These are phyloP conservation scores for Trichoderma asperelloides DNA, from an alignment of 495 filamentous ascomycete genomes.

Conservation along the genomic window DNA sequence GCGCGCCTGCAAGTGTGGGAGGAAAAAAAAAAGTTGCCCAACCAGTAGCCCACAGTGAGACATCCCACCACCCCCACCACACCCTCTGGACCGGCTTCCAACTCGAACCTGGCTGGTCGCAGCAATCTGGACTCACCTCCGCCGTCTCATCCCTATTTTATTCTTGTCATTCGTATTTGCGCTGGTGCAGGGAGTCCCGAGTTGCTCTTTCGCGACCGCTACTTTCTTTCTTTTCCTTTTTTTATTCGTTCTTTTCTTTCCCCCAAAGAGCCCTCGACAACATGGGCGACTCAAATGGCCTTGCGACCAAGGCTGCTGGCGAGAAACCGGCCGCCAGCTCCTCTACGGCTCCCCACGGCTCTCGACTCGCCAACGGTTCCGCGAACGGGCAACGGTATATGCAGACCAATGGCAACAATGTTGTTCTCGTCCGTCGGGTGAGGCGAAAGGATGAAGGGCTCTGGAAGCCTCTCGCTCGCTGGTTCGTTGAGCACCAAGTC, in stretches of 20 bases:
- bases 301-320: neutral
- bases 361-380: conserved; percentile 12
- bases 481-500: conserved; percentile 47
- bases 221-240: neutral
- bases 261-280: neutral
- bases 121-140: neutral
- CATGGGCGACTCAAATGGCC: conserved; percentile 3
- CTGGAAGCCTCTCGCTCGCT: conserved; percentile 32
- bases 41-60: neutral
- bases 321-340: neutral
- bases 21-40: neutral
- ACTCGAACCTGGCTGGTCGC: neutral
- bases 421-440: conserved; percentile 35
- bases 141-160: neutral
- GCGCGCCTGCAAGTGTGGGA: neutral
- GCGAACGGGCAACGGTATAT: conserved; percentile 39
- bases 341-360: conserved; percentile 18
- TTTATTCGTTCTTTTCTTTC: neutral
- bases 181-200: neutral
- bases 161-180: neutral
- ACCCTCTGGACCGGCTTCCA: neutral
- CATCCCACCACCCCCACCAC: conserved; percentile 8
- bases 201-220: no score
- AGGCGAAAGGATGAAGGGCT: conserved; percentile 38
- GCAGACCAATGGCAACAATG: conserved; percentile 32